Base-by-base conservation (phyloP, 345 rosid species). In the Eucalyptus melliodora region DNA sequence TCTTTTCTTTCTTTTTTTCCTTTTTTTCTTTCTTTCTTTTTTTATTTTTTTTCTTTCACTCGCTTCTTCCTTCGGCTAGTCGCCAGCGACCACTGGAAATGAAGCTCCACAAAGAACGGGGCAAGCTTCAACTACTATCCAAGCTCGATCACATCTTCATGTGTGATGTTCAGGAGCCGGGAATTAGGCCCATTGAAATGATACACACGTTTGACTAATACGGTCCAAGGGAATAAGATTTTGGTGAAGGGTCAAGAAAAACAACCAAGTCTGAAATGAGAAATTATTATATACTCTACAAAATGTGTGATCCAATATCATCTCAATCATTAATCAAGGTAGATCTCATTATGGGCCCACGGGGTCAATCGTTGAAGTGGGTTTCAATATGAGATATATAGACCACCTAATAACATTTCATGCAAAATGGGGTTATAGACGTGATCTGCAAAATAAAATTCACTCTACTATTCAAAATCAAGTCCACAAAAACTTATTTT, bases 341-440 rank as follows among this genome's bases (percentile, higher is more conserved):
- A 16, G 16, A 67, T 67, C 40, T 16, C 6, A 1, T 3, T 16
- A 8, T 31, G 42, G 0, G 23, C 11, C 11, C 21, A 31, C 6
- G 5, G 10, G 60, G 3, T 55, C 60, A 69, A 31, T 69, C 0
- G 9, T 69, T 31, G 12, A 8, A 31, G 0, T 17, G 12, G 9
- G 11, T 31, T 31, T 69, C 40, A 9, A 69, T 2, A 69, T 31
- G 16, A 8, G 11, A 4, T 67, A 14, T 8, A 67, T 16, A 31
- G 42, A 31, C 2, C 80, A 67, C 31, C 0, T 0, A 55, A 8
- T 55, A 55, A 55, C 42, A 31, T 31, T 55, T 55, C 26, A 8
- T 55, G 60, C 13, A 27, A 59, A 24, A 26, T 59, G 65, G n/a
- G 27, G 7, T 59, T 62, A 30, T 15, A 8, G 72, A 30, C 9